Evolutionary conservation across 805 yeast genomes (phyloP).

Genomic region (Kodamaea jinghongensis): DNA sequence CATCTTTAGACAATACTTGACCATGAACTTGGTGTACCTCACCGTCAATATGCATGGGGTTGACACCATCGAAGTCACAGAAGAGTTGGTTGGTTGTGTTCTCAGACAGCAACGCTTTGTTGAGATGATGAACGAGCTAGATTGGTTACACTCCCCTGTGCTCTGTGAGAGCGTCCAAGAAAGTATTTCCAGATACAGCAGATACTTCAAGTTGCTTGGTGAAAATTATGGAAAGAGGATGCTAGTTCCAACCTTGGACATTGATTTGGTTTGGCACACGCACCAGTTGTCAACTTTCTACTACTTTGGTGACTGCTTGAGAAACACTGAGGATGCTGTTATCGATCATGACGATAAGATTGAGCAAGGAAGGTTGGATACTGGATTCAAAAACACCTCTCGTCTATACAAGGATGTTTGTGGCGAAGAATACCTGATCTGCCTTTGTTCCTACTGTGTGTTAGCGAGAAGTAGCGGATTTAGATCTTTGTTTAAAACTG

Average conservation of each 20-base stretch:
- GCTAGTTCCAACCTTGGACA: conserved; percentile 27
- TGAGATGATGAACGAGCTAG: conserved; percentile 16
- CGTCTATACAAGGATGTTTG: conserved; percentile 13
- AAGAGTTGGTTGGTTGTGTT: conserved; percentile 25
- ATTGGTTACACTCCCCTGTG: conserved; percentile 17
- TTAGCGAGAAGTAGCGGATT: background rate
- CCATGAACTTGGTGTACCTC: conserved; percentile 13
- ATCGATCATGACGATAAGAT: conserved; percentile 24
- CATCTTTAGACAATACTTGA: background rate
- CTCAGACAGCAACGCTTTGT: conserved; percentile 22
- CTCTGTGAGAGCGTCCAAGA: conserved; percentile 13
- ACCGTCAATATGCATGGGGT: conserved; percentile 3
- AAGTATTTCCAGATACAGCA: conserved; percentile 16
- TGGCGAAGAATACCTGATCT: conserved; percentile 19
- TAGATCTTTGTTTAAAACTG: background rate
- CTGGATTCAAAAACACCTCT: conserved; percentile 16
- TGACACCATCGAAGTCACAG: conserved; percentile 11
- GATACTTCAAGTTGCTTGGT: conserved; percentile 15
- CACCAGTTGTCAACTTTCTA: conserved; percentile 18
- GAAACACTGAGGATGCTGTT: conserved; percentile 14
- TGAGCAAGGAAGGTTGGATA: conserved; percentile 17
- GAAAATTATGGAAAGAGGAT: too few relatives aligned
- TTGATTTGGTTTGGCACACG: conserved; percentile 28
- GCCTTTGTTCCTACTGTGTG: conserved; percentile 19
- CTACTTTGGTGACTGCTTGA: conserved; percentile 16